Base-by-base conservation (phyloP, 306 rosid genomes). In the Acacia confusa region DNA sequence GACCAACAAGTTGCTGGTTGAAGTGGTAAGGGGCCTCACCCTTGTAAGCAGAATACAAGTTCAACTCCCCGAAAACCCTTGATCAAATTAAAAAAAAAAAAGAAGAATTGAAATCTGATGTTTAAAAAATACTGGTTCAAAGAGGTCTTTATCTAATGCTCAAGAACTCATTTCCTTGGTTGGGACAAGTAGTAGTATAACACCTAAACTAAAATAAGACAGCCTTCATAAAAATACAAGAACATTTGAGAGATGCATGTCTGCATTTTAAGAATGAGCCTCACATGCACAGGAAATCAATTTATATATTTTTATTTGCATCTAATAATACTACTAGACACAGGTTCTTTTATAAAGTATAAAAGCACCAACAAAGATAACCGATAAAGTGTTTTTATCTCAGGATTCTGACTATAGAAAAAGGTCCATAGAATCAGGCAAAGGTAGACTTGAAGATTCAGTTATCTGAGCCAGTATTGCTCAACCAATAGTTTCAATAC, bases 141-240 rank as follows among this genome's bases (percentile, higher is more conserved):
- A 32, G 13, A 52, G 50, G 22, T 70, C 73, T 76, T 30, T 57
- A 44, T 50, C 47, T 60, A 79, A 79, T 15, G 22, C 57, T 44
- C 63, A 58, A 70, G 45, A 69, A 25, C 38, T 34, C 68, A 11
- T 19, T 69, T 30, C 48, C 30, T 60, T 24, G 34, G 17, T 25
- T 60, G 66, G 17, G 34, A 60, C 34, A 25, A 24, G 34, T 69
- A 40, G 57, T 57, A 6, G 27, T 60, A 24, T 3, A 60, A 60
- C 34, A 15, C 53, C 74, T n/a, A 64, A 30, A 6, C 70, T 45
- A 70, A 68, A 55, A 55, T 57, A 41, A 53, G 36, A 75, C 32
- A 70, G 20, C 17, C 70, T 66, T 64, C 60, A 67, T 38, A 71
- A 81, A 85, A 85, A 27, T 44, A 69, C 72, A 72, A 55, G 44